Evolutionary conservation across 108 stramenopile species (phyloP), one percentile per base, ranked within the genome.

Genomic region (Pseudonitzschia pungens): DNA sequence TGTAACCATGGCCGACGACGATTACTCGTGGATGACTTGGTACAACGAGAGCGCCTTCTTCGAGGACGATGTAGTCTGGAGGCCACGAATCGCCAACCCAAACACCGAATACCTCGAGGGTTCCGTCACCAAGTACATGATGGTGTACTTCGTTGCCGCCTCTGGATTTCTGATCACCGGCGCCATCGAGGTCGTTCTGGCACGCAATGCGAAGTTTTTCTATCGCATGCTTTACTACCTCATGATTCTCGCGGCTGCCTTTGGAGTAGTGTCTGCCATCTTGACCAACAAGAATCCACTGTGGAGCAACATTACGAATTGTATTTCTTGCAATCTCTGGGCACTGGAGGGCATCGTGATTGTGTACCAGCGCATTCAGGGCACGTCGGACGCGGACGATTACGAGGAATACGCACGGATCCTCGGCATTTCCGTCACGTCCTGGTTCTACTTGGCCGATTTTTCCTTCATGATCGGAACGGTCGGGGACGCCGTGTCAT

Each of bases 401-500:
- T 3, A 31, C 32, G 32, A 21, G 36, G 32, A 62, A 36, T 48
- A 48, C 45, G 10, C 45, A 18, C 45, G 45, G 45, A 48, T 48
- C 45, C 14, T 10, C 18, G 66, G 66, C 8, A 43, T 67, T 21
- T 11, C 43, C 14, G 42, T 67, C 27, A 44, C 16, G 42, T 14
- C 11, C 20, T 67, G 66, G 66, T 50, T 67, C 26, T 67, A 29
- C 8, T 2, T 67, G 12, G 66, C 45, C 0, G 66, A 67, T 50
- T 21, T 67, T 27, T 67, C 66, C 45, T 67, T 67, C 27, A 6
- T 67, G 26, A 67, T 67, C 43, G 66, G 66, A 26, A 67, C 66
- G 8, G 22, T 26, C 43, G 66, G 66, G 4, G 66, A 67, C 43
- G 66, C 36, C 26, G n/a, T 44, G 6, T 26, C 45, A 8, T 67